Percentiles rank a stretch among this genome's conserved stretches.
Evolutionary conservation across 2,329 filamentous ascomycete species (phyloP).

Genomic region (Colletotrichum sansevieriae): DNA sequence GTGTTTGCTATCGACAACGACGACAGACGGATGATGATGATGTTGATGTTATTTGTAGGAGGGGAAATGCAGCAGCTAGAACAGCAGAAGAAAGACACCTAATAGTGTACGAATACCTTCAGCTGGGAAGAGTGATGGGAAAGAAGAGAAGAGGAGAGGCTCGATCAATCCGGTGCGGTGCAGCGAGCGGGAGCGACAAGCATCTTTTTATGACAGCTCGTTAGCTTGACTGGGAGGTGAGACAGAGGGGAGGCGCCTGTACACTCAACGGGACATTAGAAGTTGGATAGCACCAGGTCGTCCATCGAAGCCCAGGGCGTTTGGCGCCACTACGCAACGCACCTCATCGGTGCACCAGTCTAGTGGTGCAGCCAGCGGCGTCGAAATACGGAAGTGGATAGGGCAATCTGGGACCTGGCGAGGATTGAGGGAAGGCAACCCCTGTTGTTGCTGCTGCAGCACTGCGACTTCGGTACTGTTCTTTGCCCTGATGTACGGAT

Average conservation of each 20-base stretch:
- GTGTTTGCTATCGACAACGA: neutral
- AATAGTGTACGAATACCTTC: conserved; percentile 25
- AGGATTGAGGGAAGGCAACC: neutral
- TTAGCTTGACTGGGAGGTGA: conserved; percentile 2
- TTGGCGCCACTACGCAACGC: conserved; percentile 19
- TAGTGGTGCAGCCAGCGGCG: conserved; percentile 21
- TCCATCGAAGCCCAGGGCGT: neutral
- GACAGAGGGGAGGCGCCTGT: conserved; percentile 6
- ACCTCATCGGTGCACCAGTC: conserved; percentile 5
- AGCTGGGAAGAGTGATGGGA: neutral
- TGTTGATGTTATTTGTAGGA: neutral
- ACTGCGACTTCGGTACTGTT: neutral
- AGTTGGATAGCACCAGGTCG: too few relatives aligned
- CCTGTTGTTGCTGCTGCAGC: neutral
- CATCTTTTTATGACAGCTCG: conserved; percentile 41
- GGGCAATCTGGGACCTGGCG: conserved; percentile 9
- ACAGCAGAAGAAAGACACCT: conserved; percentile 25
- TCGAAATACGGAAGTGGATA: conserved; percentile 33
- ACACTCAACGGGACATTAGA: too few relatives aligned
- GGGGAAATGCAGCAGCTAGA: neutral
- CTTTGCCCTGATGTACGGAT: too few relatives aligned
- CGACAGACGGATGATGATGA: neutral
- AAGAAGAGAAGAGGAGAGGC: neutral
- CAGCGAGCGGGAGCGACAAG: conserved; percentile 15
- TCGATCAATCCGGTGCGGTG: neutral